Evolutionary conservation across 2,329 filamentous ascomycete genomes (phyloP), one percentile per base, ranked within the genome.

Genomic region (Paramyrothecium roridum): DNA sequence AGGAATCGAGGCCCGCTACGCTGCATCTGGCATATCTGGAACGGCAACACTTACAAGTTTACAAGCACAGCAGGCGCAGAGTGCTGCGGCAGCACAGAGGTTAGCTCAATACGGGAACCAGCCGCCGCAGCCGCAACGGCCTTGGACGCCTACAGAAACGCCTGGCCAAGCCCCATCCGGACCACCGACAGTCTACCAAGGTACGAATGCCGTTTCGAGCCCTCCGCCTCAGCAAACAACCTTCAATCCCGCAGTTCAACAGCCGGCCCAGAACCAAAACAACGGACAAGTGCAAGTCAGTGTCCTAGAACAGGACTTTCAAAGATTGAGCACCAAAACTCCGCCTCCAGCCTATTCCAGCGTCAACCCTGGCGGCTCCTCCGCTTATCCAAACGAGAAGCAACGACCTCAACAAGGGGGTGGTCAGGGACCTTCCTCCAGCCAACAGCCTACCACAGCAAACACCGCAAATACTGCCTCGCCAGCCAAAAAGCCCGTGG

Each of bases 321-420:
- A 91, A 62, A 86, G 91, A 19, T 82, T 96, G 81, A 86, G 91
- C 62, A 81, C 87, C 30, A 89, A 91, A 21, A 92, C 91, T 53
- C 93, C 93, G 16, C 95, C 95, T 20, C 95, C 95, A n/a, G 93
- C 95, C 7, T 99, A 99, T 72, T 95, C 91, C 11, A 95, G 88
- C 64, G 84, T 96, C 48, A 84, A 80, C 55, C 73, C 78, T 1
- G 73, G 71, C 45, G 71, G 73, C 26, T 66, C 78, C 70, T 64
- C 86, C 73, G 63, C 83, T 75, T 95, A 93, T 71, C 88, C 91
- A 0, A 86, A 84, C 60, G 93, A 97, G 67, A 97, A 97, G 69
- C 84, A 85, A 65, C 77, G 80, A 57, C 76, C 80, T 30, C 72
- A 71, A 53, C 68, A 68, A 56, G 58, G n/a, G n/a, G n/a, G 45